Conservation (phyloP, 331 rosid species). For the Cydonia oblonga region DNA sequence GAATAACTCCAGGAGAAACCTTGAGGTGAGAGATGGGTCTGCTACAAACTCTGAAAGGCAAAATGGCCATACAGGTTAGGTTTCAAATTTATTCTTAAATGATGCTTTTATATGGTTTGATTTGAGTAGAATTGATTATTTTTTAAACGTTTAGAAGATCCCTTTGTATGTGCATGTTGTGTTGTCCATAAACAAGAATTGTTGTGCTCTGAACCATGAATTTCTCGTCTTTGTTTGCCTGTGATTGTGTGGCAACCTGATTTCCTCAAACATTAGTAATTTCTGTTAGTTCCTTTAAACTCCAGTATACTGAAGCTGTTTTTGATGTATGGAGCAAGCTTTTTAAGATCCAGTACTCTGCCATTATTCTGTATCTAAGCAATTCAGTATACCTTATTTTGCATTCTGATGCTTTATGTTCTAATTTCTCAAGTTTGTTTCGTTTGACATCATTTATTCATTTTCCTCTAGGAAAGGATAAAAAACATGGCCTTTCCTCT, state of each 20-base stretch:
- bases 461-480: background rate
- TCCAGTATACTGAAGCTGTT: background rate
- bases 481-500: background rate
- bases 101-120: background rate
- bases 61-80: conserved; percentile 10
- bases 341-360: background rate
- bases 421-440: background rate
- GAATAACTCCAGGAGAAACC: conserved; percentile 18
- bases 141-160: background rate
- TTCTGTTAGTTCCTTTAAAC: background rate
- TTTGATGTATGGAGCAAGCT: background rate
- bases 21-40: conserved; percentile 11
- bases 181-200: background rate
- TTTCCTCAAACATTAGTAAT: background rate
- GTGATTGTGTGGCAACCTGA: background rate
- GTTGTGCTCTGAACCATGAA: background rate
- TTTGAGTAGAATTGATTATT: background rate
- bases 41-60: background rate
- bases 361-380: background rate
- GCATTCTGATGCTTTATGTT: background rate
- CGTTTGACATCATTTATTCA: background rate
- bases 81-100: background rate
- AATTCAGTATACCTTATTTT: background rate
- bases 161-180: background rate
- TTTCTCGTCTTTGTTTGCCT: background rate